These are phyloP conservation scores for Stephania cephalantha DNA, from an alignment of 164 flowering plant genomes.

Conservation along the genomic window DNA sequence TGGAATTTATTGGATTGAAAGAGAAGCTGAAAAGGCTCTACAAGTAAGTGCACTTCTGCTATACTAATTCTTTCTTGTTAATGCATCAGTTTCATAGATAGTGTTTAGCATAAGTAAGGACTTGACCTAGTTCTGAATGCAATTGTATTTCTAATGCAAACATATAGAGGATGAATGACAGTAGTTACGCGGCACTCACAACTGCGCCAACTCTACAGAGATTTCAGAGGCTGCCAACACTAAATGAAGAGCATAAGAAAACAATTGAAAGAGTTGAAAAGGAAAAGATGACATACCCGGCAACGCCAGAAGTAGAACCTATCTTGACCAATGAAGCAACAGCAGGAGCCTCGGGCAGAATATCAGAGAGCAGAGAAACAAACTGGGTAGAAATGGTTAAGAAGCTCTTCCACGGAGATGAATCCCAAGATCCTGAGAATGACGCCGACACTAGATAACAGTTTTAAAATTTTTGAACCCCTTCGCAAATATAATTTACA, in stretches of 20 bases:
- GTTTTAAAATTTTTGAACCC: not conserved
- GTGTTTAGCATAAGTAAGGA: too few relatives aligned
- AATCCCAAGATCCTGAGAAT: slow-evolving; percentile 21
- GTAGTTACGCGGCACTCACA: slow-evolving; percentile 27
- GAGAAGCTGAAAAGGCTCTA: slow-evolving; percentile 76
- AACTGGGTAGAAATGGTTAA: slow-evolving; percentile 66
- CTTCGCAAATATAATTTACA: not conserved
- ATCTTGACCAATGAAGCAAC: slow-evolving; percentile 5
- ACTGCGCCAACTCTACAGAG: slow-evolving; percentile 54
- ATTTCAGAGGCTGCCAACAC: slow-evolving; percentile 52
- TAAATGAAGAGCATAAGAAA: slow-evolving; percentile 74
- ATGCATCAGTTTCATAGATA: not conserved
- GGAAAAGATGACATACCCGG: not conserved
- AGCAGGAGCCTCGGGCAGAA: slow-evolving; percentile 11
- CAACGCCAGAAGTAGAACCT: not conserved
- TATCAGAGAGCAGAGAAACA: slow-evolving; percentile 21
- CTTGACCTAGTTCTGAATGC: too few relatives aligned
- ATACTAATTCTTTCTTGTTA: not conserved
- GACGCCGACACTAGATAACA: slow-evolving; percentile 16
- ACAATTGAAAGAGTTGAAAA: slow-evolving; percentile 65
- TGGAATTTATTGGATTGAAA: slow-evolving; percentile 80
- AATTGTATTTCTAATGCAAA: too few relatives aligned
- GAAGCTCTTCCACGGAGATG: slow-evolving; percentile 43
- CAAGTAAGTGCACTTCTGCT: slow-evolving; percentile 39
- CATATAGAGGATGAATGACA: slow-evolving; percentile 49